phyloP scores from a whole-genome alignment of 768 basidiomycete species.

The Hydnomerulius pinastri region DNA sequence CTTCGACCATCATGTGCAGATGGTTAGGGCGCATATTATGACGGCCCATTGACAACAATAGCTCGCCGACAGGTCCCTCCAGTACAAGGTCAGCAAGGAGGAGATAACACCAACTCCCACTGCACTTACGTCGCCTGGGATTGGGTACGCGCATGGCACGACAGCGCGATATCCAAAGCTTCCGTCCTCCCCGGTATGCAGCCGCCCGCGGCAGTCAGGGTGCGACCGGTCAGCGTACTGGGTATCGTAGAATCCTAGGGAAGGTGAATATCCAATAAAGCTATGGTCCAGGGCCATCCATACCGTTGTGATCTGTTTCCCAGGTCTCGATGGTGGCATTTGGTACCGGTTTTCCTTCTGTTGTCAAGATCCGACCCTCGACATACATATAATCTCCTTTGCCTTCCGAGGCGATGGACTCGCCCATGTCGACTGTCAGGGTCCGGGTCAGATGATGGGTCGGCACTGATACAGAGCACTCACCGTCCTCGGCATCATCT shows the following conservation, averaged over 20 bases:
- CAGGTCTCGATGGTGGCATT: conserved; percentile 78
- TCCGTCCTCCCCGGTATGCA: conserved; percentile 61
- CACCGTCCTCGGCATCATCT: conserved; percentile 72
- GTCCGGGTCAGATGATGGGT: not conserved
- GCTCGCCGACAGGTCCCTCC: conserved; percentile 68
- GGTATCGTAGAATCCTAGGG: conserved; percentile 37
- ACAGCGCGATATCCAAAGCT: conserved; percentile 71
- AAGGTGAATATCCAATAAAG: not conserved
- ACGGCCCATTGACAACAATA: conserved; percentile 57
- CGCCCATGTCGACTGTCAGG: conserved; percentile 60
- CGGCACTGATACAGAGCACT: conserved; percentile 17
- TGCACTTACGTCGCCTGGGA: conserved; percentile 62
- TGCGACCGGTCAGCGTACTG: conserved; percentile 56
- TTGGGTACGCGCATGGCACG: conserved; percentile 69
- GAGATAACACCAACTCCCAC: conserved; percentile 4
- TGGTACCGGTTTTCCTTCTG: conserved; percentile 63
- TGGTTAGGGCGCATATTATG: conserved; percentile 83
- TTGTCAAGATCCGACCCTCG: conserved; percentile 63
- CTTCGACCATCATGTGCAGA: conserved; percentile 72
- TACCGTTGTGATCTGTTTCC: conserved; percentile 71
- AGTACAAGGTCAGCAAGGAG: conserved; percentile 9
- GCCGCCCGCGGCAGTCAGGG: conserved; percentile 75
- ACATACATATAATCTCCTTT: conserved; percentile 86
- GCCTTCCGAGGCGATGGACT: conserved; percentile 82
- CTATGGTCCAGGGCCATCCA: conserved; percentile 33